These are phyloP conservation scores for Solanum medicagineum DNA, from an alignment of 257 asterid genomes.

Conservation along the genomic window DNA sequence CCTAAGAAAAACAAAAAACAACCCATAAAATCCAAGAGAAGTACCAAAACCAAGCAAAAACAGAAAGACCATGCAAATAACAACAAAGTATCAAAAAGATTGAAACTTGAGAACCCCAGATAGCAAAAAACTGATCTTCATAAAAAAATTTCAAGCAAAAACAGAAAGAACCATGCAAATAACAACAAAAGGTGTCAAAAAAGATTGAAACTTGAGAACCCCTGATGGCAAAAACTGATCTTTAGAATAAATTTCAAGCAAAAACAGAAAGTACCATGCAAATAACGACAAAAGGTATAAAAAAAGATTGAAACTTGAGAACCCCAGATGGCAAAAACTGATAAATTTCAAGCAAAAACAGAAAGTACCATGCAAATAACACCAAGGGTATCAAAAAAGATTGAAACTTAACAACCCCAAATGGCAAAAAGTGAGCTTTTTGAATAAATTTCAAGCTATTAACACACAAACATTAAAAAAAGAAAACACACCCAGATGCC, in stretches of 20 bases:
- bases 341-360: background rate
- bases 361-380: background rate
- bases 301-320: background rate
- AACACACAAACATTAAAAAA: background rate
- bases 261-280: background rate
- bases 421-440: slow-evolving; percentile 19
- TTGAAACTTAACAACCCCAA: background rate
- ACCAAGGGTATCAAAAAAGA: background rate
- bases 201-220: background rate
- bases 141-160: background rate
- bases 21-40: background rate
- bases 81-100: background rate
- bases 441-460: background rate
- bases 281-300: background rate
- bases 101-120: background rate
- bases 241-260: slow-evolving; percentile 2
- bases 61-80: background rate
- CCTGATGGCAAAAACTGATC: slow-evolving; percentile 13
- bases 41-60: background rate
- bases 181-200: background rate
- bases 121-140: slow-evolving; percentile 78
- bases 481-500: slow-evolving; percentile 23
- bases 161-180: background rate
- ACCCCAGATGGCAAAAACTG: slow-evolving; percentile 13
- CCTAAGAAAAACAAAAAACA: background rate